Evolutionary conservation across 768 basidiomycete species (phyloP).

Genomic region (Auriscalpium vulgare): DNA sequence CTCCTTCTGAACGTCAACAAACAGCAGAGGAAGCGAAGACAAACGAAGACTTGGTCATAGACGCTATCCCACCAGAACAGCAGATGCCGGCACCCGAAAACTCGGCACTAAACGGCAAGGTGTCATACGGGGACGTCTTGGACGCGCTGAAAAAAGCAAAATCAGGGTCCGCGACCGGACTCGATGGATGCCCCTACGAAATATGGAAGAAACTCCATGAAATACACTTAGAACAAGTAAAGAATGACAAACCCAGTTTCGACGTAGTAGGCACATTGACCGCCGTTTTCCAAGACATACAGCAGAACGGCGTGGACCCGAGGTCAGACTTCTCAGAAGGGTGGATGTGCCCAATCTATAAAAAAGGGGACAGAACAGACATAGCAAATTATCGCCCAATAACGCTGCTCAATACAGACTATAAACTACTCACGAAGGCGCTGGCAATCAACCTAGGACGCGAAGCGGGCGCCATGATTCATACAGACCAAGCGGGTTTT

Average conservation of each 20-base stretch:
- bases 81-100: too few relatives aligned
- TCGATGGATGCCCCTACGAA: constrained; percentile 7
- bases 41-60: too few relatives aligned
- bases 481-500: constrained; percentile 7
- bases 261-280: neutral
- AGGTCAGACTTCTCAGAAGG: neutral
- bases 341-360: constrained; percentile 1
- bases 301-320: neutral
- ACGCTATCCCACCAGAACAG: too few relatives aligned
- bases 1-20: too few relatives aligned
- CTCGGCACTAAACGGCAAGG: neutral
- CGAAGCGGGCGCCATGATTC: too few relatives aligned
- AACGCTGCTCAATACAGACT: neutral
- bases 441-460: neutral
- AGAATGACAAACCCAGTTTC: neutral
- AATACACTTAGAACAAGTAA: neutral
- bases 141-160: neutral
- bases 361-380: neutral
- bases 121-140: neutral
- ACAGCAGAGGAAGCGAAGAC: too few relatives aligned
- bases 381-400: neutral
- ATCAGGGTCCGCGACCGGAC: neutral
- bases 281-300: constrained; percentile 8
- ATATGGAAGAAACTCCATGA: constrained; percentile 1
- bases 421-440: neutral